A percentile compares a stretch with the other conserved stretches of the same genome.
Evolutionary conservation across 2,329 filamentous ascomycete genomes (phyloP).

Genomic region (Sclerotinia glacialis): DNA sequence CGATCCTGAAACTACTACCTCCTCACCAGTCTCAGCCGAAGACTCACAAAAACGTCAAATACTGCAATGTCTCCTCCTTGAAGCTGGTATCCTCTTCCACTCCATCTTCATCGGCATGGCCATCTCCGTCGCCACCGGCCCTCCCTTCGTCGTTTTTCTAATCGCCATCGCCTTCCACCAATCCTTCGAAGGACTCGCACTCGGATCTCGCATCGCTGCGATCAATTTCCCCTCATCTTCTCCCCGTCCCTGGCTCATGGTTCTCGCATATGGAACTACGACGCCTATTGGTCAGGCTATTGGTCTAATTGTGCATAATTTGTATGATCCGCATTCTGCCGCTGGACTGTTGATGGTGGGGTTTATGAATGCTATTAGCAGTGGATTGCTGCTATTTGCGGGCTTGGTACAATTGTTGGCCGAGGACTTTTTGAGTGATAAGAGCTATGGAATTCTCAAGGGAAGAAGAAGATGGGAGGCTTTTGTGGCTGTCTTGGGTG

Average conservation of each 20-base stretch:
- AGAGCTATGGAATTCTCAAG: slow-evolving; percentile 58
- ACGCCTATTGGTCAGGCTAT: slow-evolving; percentile 84
- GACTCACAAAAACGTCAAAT: slow-evolving; percentile 65
- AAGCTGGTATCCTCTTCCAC: slow-evolving; percentile 82
- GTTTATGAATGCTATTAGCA: slow-evolving; percentile 82
- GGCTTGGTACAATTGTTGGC: slow-evolving; percentile 80
- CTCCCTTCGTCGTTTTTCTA: slow-evolving; percentile 75
- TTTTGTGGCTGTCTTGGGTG: slow-evolving; percentile 58
- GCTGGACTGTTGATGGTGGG: slow-evolving; percentile 78
- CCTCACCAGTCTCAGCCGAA: slow-evolving; percentile 38
- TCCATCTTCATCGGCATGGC: slow-evolving; percentile 87
- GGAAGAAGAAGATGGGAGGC: slow-evolving; percentile 59
- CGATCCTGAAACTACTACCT: slow-evolving; percentile 35
- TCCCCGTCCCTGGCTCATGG: slow-evolving; percentile 75
- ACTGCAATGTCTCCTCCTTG: slow-evolving; percentile 74
- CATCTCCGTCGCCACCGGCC: slow-evolving; percentile 74
- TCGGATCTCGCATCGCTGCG: slow-evolving; percentile 80
- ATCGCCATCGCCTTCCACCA: slow-evolving; percentile 82
- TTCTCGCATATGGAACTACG: slow-evolving; percentile 70
- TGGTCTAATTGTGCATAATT: slow-evolving; percentile 70
- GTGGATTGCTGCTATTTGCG: slow-evolving; percentile 76
- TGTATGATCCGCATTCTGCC: slow-evolving; percentile 77
- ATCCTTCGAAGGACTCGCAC: slow-evolving; percentile 82
- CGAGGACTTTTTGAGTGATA: slow-evolving; percentile 77
- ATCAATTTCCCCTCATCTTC: slow-evolving; percentile 74